These are phyloP conservation scores for Solidago caesia DNA, from an alignment of 129 eudicot species.

Conservation along the genomic window DNA sequence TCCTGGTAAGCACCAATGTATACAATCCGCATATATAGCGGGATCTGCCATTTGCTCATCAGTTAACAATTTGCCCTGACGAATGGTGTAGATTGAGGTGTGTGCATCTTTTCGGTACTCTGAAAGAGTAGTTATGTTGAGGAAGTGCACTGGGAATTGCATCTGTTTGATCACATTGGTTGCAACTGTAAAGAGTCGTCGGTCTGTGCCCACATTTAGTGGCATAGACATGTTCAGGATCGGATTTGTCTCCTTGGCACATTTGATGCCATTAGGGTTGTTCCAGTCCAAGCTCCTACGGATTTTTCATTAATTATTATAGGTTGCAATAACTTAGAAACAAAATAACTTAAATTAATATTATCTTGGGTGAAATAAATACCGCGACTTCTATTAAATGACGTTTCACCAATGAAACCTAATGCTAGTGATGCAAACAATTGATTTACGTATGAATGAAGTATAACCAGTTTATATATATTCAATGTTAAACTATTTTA, in stretches of 20 bases:
- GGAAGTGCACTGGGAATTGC: constrained; percentile 59
- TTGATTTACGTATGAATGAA: too few species aligned
- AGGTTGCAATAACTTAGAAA: constrained; percentile 1
- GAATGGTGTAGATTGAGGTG: constrained; percentile 78
- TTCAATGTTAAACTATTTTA: too few species aligned
- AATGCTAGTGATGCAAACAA: too few species aligned
- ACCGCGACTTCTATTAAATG: too few species aligned
- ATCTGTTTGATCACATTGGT: constrained; percentile 48
- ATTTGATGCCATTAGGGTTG: constrained; percentile 75
- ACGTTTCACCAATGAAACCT: too few species aligned
- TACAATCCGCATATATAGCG: constrained; percentile 70
- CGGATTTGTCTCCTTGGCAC: constrained; percentile 78
- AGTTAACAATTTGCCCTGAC: constrained; percentile 69
- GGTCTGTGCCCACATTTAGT: constrained; percentile 70
- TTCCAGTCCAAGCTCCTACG: constrained; percentile 87
- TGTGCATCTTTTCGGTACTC: constrained; percentile 94
- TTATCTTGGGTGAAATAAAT: neutral
- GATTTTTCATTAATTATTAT: constrained; percentile 2
- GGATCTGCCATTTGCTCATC: constrained; percentile 73
- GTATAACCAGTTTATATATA: too few species aligned
- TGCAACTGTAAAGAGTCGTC: constrained; percentile 55
- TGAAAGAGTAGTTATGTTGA: constrained; percentile 76
- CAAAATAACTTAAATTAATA: neutral
- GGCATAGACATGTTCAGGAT: constrained; percentile 62
- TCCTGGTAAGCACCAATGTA: constrained; percentile 98